Conservation (phyloP, 805 yeast genomes). For the Yamadazyma sp. region DNA sequence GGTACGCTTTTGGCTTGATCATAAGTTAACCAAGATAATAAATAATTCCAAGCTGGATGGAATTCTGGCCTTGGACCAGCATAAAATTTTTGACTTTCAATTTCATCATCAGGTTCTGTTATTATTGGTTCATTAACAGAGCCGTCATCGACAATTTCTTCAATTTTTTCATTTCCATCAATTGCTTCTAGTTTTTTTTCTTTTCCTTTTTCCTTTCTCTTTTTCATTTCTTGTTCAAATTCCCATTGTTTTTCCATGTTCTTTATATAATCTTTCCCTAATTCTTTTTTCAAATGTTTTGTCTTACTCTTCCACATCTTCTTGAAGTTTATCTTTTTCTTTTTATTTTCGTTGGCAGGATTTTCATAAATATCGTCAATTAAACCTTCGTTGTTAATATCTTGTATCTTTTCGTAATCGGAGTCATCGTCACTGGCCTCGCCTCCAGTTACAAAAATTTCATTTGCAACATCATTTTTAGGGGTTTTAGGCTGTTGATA, state of each 20-base stretch:
- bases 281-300: conserved; percentile 21
- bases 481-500: conserved; percentile 13
- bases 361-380: conserved; percentile 6
- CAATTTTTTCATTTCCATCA: neutral
- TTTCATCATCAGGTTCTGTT: conserved; percentile 4
- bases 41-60: conserved; percentile 36
- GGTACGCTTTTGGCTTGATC: conserved; percentile 13
- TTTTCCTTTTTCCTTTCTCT: conserved; percentile 6
- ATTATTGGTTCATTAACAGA: conserved; percentile 2
- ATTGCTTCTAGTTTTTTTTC: conserved; percentile 3
- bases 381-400: conserved; percentile 4
- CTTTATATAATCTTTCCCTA: conserved; percentile 20
- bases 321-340: conserved; percentile 14
- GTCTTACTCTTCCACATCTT: conserved; percentile 18
- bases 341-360: conserved; percentile 11
- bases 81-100: conserved; percentile 4
- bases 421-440: conserved; percentile 18
- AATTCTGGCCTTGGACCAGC: conserved; percentile 22
- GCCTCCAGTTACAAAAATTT: conserved; percentile 19
- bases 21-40: conserved; percentile 37
- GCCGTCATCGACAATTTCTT: neutral
- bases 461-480: conserved; percentile 14
- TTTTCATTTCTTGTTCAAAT: conserved; percentile 13
- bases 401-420: conserved; percentile 10
- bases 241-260: conserved; percentile 19